Conservation (phyloP, 148 eudicot species). For the Cornus suecica region DNA sequence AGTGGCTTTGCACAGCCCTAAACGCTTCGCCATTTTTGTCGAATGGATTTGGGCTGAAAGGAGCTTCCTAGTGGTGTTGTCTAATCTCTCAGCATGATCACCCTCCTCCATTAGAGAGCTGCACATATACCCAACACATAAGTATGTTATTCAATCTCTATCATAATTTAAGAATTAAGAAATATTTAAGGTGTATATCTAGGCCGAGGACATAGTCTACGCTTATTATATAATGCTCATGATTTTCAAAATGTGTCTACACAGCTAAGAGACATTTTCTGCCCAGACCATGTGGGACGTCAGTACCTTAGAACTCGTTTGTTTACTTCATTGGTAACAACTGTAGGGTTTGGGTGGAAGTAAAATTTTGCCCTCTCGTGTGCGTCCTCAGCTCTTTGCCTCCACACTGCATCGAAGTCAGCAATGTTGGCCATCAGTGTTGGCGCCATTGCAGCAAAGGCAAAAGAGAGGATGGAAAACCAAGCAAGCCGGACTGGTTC, state of each 20-base stretch:
- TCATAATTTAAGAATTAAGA: too few species aligned
- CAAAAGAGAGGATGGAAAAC: slow-evolving; percentile 9
- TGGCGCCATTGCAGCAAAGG: slow-evolving; percentile 14
- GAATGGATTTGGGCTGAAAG: too few species aligned
- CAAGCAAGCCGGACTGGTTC: slow-evolving; percentile 1
- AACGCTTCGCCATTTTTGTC: not conserved
- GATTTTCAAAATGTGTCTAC: too few species aligned
- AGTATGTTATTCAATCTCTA: too few species aligned
- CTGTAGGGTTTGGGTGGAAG: not conserved
- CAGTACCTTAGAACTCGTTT: not conserved
- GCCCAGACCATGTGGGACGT: too few species aligned
- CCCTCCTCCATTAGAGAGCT: slow-evolving; percentile 12
- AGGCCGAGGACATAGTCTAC: too few species aligned
- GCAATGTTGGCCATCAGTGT: slow-evolving; percentile 5
- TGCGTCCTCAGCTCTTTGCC: not conserved
- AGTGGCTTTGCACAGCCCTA: slow-evolving; percentile 52
- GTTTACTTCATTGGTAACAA: not conserved
- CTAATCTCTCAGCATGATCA: not conserved
- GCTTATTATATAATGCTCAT: too few species aligned
- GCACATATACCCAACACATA: not conserved
- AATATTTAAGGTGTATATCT: too few species aligned
- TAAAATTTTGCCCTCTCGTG: not conserved
- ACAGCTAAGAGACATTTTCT: too few species aligned
- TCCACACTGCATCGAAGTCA: not conserved
- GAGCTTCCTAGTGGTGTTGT: slow-evolving; percentile 40